Evolutionary conservation across 2,329 filamentous ascomycete genomes (phyloP).

Genomic region (Leptographium lundbergii): DNA sequence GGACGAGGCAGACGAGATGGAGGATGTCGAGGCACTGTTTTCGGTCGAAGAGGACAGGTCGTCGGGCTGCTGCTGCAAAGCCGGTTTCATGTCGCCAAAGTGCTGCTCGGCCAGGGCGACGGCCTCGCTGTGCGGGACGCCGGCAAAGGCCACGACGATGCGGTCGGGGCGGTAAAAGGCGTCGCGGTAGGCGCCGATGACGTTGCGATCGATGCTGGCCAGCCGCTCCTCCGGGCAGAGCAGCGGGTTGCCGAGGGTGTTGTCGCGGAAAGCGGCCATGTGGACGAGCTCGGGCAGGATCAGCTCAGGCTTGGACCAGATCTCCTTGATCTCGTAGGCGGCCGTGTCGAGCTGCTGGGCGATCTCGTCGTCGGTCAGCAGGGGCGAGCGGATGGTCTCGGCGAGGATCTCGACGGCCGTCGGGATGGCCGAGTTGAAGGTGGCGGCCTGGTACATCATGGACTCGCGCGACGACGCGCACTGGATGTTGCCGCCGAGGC

Average conservation of each 20-base stretch:
- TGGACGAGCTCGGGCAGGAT: constrained; percentile 93
- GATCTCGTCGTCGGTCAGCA: constrained; percentile 78
- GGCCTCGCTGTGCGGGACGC: constrained; percentile 70
- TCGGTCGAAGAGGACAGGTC: background rate
- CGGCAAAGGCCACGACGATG: constrained; percentile 91
- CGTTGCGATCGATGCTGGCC: constrained; percentile 55
- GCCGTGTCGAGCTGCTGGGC: constrained; percentile 78
- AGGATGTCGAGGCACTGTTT: constrained; percentile 19
- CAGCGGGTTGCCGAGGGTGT: constrained; percentile 87
- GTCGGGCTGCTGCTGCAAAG: constrained; percentile 20
- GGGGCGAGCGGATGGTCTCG: constrained; percentile 81
- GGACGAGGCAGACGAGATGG: constrained; percentile 19
- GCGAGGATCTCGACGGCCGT: constrained; percentile 73
- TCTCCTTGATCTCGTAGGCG: constrained; percentile 90
- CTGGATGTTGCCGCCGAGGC: constrained; percentile 87
- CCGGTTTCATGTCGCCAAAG: constrained; percentile 78
- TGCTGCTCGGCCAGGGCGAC: constrained; percentile 68
- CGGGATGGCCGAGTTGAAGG: constrained; percentile 86
- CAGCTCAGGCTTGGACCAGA: constrained; percentile 93
- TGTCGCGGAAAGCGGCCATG: constrained; percentile 89
- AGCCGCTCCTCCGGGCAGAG: constrained; percentile 81
- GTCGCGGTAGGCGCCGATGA: constrained; percentile 67
- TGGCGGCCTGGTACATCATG: constrained; percentile 97
- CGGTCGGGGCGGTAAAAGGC: constrained; percentile 80
- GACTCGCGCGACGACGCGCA: constrained; percentile 91